phyloP scores from a whole-genome alignment of 176 grass and related monocot genomes.

The Cymbopogon citratus region DNA sequence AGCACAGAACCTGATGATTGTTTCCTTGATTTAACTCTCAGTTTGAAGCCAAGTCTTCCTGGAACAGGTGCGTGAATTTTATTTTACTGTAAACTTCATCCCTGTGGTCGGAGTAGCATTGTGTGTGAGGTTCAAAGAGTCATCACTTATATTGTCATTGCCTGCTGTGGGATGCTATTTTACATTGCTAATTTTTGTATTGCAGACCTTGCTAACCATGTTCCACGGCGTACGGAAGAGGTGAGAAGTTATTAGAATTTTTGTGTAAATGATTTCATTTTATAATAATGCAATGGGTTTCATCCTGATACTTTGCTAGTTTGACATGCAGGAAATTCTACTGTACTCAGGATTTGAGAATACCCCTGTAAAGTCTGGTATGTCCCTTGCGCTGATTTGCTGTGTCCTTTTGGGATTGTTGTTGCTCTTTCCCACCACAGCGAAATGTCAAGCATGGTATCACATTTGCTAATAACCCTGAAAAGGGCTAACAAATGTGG shows the following conservation, averaged over 20 bases:
- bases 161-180: neutral
- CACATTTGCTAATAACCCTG: neutral
- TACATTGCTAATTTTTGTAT: neutral
- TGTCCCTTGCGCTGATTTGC: neutral
- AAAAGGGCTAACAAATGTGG: neutral
- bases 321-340: slow-evolving; percentile 50
- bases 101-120: neutral
- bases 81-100: neutral
- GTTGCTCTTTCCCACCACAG: neutral
- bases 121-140: neutral
- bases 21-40: slow-evolving; percentile 82
- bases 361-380: slow-evolving; percentile 49
- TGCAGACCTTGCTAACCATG: slow-evolving; percentile 47
- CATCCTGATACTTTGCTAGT: slow-evolving; percentile 14
- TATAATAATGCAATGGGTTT: neutral
- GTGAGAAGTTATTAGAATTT: slow-evolving; percentile 17
- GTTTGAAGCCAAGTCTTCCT: slow-evolving; percentile 67
- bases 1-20: slow-evolving; percentile 65
- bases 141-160: neutral
- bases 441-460: neutral
- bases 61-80: slow-evolving; percentile 41
- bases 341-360: slow-evolving; percentile 40
- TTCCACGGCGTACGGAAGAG: slow-evolving; percentile 40
- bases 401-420: neutral
- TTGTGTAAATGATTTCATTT: neutral